These are phyloP conservation scores for Dipodascopsis tothii DNA, from an alignment of 805 yeast species.

Conservation along the genomic window DNA sequence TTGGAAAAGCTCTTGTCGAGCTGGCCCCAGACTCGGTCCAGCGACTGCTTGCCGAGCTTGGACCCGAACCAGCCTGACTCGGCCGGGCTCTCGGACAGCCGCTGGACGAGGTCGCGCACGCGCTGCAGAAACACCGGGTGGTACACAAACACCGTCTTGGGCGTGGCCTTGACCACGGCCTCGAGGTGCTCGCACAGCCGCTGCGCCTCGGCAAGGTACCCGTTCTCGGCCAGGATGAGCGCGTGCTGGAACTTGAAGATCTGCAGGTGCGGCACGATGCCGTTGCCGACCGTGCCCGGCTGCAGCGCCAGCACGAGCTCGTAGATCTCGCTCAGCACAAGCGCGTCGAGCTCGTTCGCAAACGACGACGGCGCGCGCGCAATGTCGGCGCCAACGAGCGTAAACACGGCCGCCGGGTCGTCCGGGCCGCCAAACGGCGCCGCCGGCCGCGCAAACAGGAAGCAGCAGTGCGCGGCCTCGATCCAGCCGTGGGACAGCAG, in stretches of 20 bases:
- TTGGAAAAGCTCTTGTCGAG: conserved; percentile 70
- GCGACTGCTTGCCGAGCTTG: conserved; percentile 39
- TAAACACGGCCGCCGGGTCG: conserved; percentile 16
- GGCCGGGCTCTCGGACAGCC: conserved; percentile 30
- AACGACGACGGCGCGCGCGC: conserved; percentile 34
- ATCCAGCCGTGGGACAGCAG: conserved; percentile 34
- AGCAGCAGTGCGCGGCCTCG: conserved; percentile 38
- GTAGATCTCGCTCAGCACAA: conserved; percentile 60
- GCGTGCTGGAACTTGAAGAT: conserved; percentile 63
- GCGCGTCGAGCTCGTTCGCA: conserved; percentile 42
- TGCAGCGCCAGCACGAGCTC: conserved; percentile 45
- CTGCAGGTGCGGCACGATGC: conserved; percentile 45
- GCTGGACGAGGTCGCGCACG: conserved; percentile 31
- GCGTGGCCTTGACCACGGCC: conserved; percentile 35
- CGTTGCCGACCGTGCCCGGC: conserved; percentile 26
- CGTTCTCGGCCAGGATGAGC: conserved; percentile 58
- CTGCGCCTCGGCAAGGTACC: conserved; percentile 50
- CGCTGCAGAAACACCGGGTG: conserved; percentile 32
- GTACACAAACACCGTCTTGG: conserved; percentile 29
- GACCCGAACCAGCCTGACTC: conserved; percentile 65
- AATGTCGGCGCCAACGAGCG: conserved; percentile 28
- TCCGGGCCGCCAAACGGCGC: conserved; percentile 28
- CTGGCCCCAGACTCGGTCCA: conserved; percentile 84
- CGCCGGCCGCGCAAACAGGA: conserved; percentile 28
- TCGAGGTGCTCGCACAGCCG: conserved; percentile 51